Evolutionary conservation across 106 monocot species (phyloP).

Genomic region (Dioscorea alata): DNA sequence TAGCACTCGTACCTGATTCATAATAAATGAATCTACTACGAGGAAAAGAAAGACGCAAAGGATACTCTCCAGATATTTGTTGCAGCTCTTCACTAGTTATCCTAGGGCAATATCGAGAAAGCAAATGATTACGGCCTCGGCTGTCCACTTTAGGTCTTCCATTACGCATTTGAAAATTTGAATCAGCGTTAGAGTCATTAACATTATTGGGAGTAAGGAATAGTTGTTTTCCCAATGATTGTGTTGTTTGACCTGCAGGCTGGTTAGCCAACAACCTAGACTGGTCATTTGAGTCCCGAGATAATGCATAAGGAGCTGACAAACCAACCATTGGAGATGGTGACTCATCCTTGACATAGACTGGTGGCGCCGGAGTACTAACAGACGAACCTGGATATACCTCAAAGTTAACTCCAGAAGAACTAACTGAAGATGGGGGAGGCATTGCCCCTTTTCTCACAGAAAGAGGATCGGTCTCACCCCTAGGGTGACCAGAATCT

Average conservation of each 20-base stretch:
- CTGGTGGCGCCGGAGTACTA: constrained; percentile 7
- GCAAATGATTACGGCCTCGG: constrained; percentile 14
- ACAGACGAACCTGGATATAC: constrained; percentile 24
- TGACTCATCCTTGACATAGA: constrained; percentile 23
- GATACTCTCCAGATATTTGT: constrained; percentile 92
- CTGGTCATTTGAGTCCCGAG: constrained; percentile 26
- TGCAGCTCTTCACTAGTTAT: constrained; percentile 68
- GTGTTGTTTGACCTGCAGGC: constrained; percentile 25
- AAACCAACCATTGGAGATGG: constrained; percentile 34
- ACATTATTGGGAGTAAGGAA: constrained; percentile 6
- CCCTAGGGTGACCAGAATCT: constrained; percentile 27
- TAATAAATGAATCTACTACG: too few relatives aligned
- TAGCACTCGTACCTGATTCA: too few relatives aligned
- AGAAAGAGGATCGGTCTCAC: constrained; percentile 27
- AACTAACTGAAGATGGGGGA: constrained; percentile 28
- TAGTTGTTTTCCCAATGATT: constrained; percentile 14
- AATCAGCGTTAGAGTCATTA: background rate
- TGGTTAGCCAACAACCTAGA: constrained; percentile 27
- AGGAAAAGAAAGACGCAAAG: background rate
- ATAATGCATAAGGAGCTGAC: constrained; percentile 17
- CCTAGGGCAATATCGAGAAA: constrained; percentile 36
- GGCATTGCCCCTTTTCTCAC: constrained; percentile 36
- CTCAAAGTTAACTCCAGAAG: constrained; percentile 38
- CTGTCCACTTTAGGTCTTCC: constrained; percentile 25
- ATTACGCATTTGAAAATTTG: constrained; percentile 27